These are phyloP conservation scores for Botrytis hyacinthi DNA, from an alignment of 2,329 filamentous ascomycete species.

Conservation along the genomic window DNA sequence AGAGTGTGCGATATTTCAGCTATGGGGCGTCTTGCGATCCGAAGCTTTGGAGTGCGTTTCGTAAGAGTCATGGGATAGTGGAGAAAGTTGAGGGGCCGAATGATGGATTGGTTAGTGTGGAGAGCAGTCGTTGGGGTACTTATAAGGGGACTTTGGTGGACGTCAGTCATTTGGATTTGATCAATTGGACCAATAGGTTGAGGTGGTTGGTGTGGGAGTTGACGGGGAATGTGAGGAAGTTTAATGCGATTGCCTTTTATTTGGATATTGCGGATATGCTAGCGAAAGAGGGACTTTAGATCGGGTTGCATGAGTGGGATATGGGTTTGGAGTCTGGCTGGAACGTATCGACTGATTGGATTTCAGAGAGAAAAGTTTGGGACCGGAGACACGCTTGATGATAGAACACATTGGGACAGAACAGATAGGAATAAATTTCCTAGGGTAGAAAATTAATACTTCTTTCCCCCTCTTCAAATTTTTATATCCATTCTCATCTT, in stretches of 20 bases:
- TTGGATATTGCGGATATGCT: slow-evolving; percentile 68
- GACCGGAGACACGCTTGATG: background rate
- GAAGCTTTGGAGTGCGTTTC: slow-evolving; percentile 65
- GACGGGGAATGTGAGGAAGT: slow-evolving; percentile 54
- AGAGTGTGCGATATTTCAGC: slow-evolving; percentile 57
- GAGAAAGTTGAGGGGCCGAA: slow-evolving; percentile 55
- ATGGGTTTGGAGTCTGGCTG: background rate
- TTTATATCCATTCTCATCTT: background rate
- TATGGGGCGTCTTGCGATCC: slow-evolving; percentile 55
- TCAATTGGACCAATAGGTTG: slow-evolving; percentile 65
- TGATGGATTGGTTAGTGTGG: slow-evolving; percentile 66
- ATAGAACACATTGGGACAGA: background rate
- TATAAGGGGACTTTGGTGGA: slow-evolving; percentile 63
- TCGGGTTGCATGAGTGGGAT: background rate
- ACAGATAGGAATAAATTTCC: background rate
- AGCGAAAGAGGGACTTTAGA: slow-evolving; percentile 57
- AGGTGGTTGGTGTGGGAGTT: slow-evolving; percentile 53
- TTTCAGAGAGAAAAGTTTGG: background rate
- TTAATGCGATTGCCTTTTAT: slow-evolving; percentile 68
- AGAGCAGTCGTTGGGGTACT: slow-evolving; percentile 59
- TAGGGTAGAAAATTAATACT: background rate
- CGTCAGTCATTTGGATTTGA: slow-evolving; percentile 63
- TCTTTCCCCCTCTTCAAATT: background rate
- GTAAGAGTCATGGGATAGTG: slow-evolving; percentile 52
- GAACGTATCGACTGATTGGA: background rate